Conservation (phyloP, 2,329 filamentous ascomycete genomes). For the Parascedosporium putredinis region DNA sequence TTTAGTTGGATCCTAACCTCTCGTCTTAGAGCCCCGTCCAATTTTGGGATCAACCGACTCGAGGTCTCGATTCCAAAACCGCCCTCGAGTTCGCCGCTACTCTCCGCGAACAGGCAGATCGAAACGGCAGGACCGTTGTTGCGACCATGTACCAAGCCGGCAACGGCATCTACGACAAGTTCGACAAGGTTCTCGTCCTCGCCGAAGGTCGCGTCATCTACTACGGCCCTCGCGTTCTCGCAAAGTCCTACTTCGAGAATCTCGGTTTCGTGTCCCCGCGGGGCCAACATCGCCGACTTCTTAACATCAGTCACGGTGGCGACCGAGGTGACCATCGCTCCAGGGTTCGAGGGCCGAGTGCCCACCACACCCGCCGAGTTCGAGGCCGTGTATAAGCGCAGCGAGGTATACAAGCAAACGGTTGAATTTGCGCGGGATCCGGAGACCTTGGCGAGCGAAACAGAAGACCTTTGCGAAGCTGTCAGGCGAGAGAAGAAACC, state of each 20-base stretch:
- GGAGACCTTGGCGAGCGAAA: constrained; percentile 24
- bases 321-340: constrained; percentile 48
- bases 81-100: constrained; percentile 62
- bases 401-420: constrained; percentile 20
- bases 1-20: not conserved
- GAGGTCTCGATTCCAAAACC: constrained; percentile 62
- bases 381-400: constrained; percentile 31
- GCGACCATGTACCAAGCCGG: constrained; percentile 64
- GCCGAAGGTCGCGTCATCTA: constrained; percentile 58
- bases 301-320: constrained; percentile 57
- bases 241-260: constrained; percentile 54
- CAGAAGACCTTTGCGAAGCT: constrained; percentile 28
- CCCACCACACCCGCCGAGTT: constrained; percentile 55
- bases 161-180: constrained; percentile 54
- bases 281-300: constrained; percentile 56
- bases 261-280: constrained; percentile 46
- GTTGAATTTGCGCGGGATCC: constrained; percentile 5
- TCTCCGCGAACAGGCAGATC: constrained; percentile 55
- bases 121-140: constrained; percentile 53
- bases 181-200: constrained; percentile 70
- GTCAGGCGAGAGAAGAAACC: constrained; percentile 16
- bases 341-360: constrained; percentile 43
- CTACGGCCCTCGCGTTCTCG: constrained; percentile 50
- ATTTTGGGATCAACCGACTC: constrained; percentile 65
- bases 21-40: constrained; percentile 41